phyloP scores from a whole-genome alignment of 2,329 filamentous ascomycete genomes.

The Cercospora sp. region DNA sequence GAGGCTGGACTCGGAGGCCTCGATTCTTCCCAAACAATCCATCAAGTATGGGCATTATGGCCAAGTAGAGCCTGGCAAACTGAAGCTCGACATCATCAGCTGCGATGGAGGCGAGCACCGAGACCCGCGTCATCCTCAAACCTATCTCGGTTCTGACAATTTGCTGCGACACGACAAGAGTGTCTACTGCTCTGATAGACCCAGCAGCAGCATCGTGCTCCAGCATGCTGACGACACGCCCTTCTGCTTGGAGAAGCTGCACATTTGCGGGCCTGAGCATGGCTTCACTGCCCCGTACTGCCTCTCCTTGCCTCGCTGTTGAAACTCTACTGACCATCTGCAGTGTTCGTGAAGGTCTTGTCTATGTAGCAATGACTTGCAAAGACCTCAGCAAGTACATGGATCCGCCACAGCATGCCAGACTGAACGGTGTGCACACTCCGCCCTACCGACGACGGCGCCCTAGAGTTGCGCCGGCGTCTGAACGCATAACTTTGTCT shows the following conservation, averaged over 20 bases:
- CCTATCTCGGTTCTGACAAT: constrained; percentile 72
- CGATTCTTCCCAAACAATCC: constrained; percentile 29
- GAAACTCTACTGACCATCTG: constrained; percentile 37
- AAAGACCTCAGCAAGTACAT: constrained; percentile 65
- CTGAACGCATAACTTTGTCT: constrained; percentile 34
- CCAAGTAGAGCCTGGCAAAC: constrained; percentile 76
- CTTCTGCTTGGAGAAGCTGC: constrained; percentile 80
- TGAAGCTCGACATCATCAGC: constrained; percentile 84
- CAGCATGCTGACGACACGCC: constrained; percentile 76
- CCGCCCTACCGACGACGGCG: constrained; percentile 31
- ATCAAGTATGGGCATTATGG: constrained; percentile 85
- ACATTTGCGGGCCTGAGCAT: constrained; percentile 79
- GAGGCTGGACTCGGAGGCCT: constrained; percentile 42
- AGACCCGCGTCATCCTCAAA: constrained; percentile 44
- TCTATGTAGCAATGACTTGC: constrained; percentile 84
- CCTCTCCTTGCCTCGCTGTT: constrained; percentile 9
- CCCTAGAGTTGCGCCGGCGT: constrained; percentile 25
- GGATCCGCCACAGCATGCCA: constrained; percentile 34
- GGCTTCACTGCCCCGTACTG: constrained; percentile 86
- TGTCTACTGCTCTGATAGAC: constrained; percentile 88
- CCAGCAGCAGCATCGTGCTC: constrained; percentile 81
- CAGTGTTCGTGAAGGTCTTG: constrained; percentile 85
- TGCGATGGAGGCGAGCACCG: constrained; percentile 77
- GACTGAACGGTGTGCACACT: constrained; percentile 29
- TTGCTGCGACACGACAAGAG: constrained; percentile 78